These are phyloP conservation scores for Carpinus viminea DNA, from an alignment of 306 rosid species.

Conservation along the genomic window DNA sequence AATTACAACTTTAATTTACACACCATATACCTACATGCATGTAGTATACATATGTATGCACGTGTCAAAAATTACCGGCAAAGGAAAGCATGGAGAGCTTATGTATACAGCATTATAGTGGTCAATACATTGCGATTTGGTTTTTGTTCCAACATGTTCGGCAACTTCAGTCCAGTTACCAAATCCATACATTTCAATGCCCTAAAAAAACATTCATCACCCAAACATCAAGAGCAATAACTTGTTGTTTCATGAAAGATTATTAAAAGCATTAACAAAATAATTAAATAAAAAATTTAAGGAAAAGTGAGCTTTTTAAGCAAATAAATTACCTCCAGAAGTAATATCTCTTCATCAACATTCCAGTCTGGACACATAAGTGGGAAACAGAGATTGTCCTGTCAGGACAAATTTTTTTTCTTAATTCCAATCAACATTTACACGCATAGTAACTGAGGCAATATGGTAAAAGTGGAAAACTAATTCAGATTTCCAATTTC, in stretches of 20 bases:
- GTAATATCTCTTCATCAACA: constrained; percentile 83
- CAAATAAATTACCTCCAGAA: constrained; percentile 61
- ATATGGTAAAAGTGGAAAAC: neutral
- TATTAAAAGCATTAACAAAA: neutral
- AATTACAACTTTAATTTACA: constrained; percentile 2
- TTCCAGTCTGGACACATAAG: constrained; percentile 87
- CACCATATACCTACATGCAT: neutral
- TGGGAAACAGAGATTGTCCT: constrained; percentile 92
- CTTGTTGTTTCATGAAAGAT: neutral
- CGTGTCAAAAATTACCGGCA: constrained; percentile 61
- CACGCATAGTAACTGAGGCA: neutral
- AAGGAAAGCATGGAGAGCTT: constrained; percentile 84
- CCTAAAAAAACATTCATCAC: constrained; percentile 39
- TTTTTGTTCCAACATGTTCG: constrained; percentile 80
- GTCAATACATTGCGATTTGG: constrained; percentile 68
- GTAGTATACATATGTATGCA: constrained; percentile 10
- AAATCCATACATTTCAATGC: constrained; percentile 85
- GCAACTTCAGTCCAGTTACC: constrained; percentile 87
- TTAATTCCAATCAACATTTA: neutral
- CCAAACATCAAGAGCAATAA: constrained; percentile 3
- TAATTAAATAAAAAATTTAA: neutral
- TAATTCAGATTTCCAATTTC: constrained; percentile 1
- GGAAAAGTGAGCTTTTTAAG: neutral
- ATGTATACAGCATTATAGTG: constrained; percentile 76
- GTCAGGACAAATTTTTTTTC: constrained; percentile 21